Conservation (phyloP, 2,329 filamentous ascomycete species). For the Anisogramma anomala region DNA sequence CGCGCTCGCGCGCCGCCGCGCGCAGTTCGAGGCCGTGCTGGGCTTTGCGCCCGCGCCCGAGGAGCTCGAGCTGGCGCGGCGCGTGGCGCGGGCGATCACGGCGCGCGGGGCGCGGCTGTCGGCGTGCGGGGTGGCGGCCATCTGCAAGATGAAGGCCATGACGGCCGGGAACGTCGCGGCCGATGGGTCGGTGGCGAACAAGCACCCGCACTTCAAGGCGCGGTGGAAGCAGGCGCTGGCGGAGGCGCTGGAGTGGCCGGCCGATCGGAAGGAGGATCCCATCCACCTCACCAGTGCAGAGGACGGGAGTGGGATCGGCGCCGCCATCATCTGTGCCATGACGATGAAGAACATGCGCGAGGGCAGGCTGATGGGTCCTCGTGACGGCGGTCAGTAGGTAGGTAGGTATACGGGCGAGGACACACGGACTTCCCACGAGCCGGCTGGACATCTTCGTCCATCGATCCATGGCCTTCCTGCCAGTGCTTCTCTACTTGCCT, state of each 20-base stretch:
- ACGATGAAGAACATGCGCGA: conserved; percentile 17
- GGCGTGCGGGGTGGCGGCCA: conserved; percentile 62
- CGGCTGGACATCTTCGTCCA: too few relatives aligned
- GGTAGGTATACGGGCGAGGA: too few relatives aligned
- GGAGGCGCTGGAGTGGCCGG: conserved; percentile 62
- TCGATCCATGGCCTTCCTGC: too few relatives aligned
- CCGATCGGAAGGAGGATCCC: conserved; percentile 52
- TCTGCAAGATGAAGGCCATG: conserved; percentile 64
- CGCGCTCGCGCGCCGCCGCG: conserved; percentile 55
- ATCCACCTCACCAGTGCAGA: conserved; percentile 57
- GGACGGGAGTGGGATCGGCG: conserved; percentile 65
- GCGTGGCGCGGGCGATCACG: conserved; percentile 61
- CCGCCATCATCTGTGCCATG: conserved; percentile 54
- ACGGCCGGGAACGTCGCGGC: conserved; percentile 61
- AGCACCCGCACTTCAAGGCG: conserved; percentile 67
- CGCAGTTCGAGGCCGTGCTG: conserved; percentile 51
- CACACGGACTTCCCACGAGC: too few relatives aligned
- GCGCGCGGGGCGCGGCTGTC: conserved; percentile 62
- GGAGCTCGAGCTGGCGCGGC: conserved; percentile 59
- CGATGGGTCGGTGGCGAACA: conserved; percentile 68
- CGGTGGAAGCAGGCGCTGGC: conserved; percentile 58
- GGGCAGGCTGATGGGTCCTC: conserved; percentile 4
- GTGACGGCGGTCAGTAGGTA: conserved; percentile 5
- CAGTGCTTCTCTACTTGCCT: too few relatives aligned
- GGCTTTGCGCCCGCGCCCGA: conserved; percentile 46